These are phyloP conservation scores for Myriosclerotinia curreyana DNA, from an alignment of 2,329 filamentous ascomycete genomes.

Conservation along the genomic window DNA sequence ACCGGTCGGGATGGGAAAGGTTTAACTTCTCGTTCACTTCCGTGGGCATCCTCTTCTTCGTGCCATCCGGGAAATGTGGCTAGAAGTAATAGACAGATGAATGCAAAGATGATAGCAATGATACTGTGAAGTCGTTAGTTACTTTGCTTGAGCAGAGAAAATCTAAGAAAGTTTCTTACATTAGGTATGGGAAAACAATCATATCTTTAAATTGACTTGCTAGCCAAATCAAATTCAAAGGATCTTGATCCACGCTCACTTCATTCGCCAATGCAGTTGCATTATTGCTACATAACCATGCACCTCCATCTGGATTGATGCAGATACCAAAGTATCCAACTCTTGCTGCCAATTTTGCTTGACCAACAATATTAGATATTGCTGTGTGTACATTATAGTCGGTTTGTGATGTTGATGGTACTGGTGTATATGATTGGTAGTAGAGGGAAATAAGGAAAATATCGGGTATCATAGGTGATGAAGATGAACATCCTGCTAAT, in stretches of 20 bases:
- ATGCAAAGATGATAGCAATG: slow-evolving; percentile 95
- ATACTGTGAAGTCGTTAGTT: slow-evolving; percentile 56
- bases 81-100: slow-evolving; percentile 90
- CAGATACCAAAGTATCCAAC: slow-evolving; percentile 99
- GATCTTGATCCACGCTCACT: slow-evolving; percentile 87
- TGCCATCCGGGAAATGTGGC: slow-evolving; percentile 98
- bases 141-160: not conserved
- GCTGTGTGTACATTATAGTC: slow-evolving; percentile 83
- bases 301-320: slow-evolving; percentile 84
- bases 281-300: slow-evolving; percentile 96
- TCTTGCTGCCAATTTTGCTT: slow-evolving; percentile 79
- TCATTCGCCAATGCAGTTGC: slow-evolving; percentile 89
- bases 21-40: slow-evolving; percentile 86
- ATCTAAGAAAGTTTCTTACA: slow-evolving; percentile 58
- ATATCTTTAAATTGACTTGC: slow-evolving; percentile 97
- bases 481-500: slow-evolving; percentile 92
- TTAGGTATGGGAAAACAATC: slow-evolving; percentile 95
- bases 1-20: slow-evolving; percentile 90
- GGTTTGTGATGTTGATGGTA: slow-evolving; percentile 82
- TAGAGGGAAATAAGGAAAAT: slow-evolving; percentile 99
- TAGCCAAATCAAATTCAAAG: slow-evolving; percentile 95
- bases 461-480: slow-evolving; percentile 86
- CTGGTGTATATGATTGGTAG: slow-evolving; percentile 77
- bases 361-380: slow-evolving; percentile 85
- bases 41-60: slow-evolving; percentile 77